phyloP scores from a whole-genome alignment of 192 early-diverging fungal species.

The Lobosporangium transversale region DNA sequence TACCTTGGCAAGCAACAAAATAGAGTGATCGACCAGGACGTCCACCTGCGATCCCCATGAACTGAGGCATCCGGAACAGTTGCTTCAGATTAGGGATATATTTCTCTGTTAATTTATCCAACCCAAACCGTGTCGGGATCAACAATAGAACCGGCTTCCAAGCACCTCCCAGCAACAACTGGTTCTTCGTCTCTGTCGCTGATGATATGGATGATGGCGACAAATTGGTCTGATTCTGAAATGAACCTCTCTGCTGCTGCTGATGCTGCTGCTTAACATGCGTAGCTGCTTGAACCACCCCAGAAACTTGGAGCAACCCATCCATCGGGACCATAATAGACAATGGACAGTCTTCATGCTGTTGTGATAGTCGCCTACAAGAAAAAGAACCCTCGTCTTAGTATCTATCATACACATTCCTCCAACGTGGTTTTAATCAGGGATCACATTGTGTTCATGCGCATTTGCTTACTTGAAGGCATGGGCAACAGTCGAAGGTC shows the following conservation, averaged over 20 bases:
- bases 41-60: constrained; percentile 56
- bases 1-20: constrained; percentile 55
- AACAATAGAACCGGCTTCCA: constrained; percentile 52
- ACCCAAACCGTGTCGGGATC: constrained; percentile 35
- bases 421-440: too few species aligned
- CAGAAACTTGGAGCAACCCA: constrained; percentile 22
- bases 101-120: constrained; percentile 20
- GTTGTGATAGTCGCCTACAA: constrained; percentile 30
- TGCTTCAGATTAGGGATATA: constrained; percentile 27
- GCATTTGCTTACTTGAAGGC: constrained; percentile 43
- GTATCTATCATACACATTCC: background rate
- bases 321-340: constrained; percentile 41
- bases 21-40: constrained; percentile 51
- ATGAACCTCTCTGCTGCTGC: background rate
- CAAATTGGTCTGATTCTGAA: too few species aligned
- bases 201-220: too few species aligned
- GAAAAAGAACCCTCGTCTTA: background rate
- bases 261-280: background rate
- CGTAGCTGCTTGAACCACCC: constrained; percentile 15
- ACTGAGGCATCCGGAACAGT: constrained; percentile 52
- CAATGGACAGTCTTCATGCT: constrained; percentile 47
- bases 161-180: background rate
- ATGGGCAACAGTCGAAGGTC: constrained; percentile 53
- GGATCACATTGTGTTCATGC: too few species aligned
- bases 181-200: background rate